Evolutionary conservation across 805 yeast species (phyloP).

Genomic region (Cyberlindnera americana): DNA sequence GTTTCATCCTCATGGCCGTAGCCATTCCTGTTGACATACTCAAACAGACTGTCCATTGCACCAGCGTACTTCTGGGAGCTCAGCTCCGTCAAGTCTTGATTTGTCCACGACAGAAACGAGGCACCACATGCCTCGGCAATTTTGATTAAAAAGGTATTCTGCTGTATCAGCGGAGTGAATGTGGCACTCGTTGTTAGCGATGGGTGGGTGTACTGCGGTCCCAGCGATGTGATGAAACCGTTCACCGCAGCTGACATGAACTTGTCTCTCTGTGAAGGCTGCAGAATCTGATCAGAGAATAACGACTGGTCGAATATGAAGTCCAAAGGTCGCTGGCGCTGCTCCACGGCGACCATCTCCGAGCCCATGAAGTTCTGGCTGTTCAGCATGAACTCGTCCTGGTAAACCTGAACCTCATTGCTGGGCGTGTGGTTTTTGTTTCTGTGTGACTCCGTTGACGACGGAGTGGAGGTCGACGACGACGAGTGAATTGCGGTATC

Average conservation of each 20-base stretch:
- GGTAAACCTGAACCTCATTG: too few relatives aligned
- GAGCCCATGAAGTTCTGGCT: too few relatives aligned
- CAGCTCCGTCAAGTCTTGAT: constrained; percentile 26
- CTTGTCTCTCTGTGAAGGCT: constrained; percentile 5
- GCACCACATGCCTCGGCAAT: constrained; percentile 42
- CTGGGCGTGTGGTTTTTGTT: too few relatives aligned
- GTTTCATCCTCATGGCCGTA: constrained; percentile 25
- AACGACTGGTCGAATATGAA: background rate
- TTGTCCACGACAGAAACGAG: constrained; percentile 33
- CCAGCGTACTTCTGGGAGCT: constrained; percentile 26
- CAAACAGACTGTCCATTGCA: constrained; percentile 22
- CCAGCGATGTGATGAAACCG: constrained; percentile 39
- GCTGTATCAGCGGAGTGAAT: constrained; percentile 34
- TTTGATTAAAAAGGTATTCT: constrained; percentile 29
- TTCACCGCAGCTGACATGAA: constrained; percentile 32
- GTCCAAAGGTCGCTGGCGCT: background rate
- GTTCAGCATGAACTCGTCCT: too few relatives aligned
- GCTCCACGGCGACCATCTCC: too few relatives aligned
- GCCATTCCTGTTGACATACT: constrained; percentile 1
- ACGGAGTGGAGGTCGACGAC: background rate
- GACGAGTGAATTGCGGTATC: background rate
- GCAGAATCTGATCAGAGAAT: constrained; percentile 2
- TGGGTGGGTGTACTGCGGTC: constrained; percentile 41
- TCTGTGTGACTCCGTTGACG: background rate
- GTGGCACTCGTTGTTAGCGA: constrained; percentile 38